Base-by-base conservation (phyloP, 1,139 yeast genomes). In the Candida sp. region DNA sequence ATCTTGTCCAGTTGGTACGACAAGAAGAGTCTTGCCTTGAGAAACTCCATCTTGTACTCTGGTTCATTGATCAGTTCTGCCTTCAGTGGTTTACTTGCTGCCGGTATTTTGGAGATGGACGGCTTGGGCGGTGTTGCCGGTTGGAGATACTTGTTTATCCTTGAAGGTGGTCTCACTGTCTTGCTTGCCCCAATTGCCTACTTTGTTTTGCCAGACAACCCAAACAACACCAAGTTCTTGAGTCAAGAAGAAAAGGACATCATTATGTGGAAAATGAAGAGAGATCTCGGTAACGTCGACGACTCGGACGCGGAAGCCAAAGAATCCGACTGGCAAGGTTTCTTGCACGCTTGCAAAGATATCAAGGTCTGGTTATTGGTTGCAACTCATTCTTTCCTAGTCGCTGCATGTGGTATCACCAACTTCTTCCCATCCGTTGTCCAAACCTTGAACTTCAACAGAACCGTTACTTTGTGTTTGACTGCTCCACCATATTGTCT, bases 11-110 rank as follows among this genome's bases (percentile, higher is more conserved):
- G 75, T 56, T 81, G 82, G 76, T 81, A 81, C 57, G 73, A 73
- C 42, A 70, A 77, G 54, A 73, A 73, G 50, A 81, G 80, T 52
- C 68, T 80, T 53, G 71, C 84, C 7, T 68, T 80, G 40, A 73
- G 91, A 62, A 78, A 81, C 61, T 81, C 90, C 11, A 70, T 85
- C 50, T 74, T 86, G 57, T 83, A 80, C 61, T 75, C 87, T 42
- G 87, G 90, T 46, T 84, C 90, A 11, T 80, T 87, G 59, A 75
- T 88, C 53, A 88, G 93, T 27, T 92, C 94, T 63, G 96, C 93
- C 3, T 88, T 89, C 68, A 88, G 91, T 50, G 96, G 96, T 52
- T 82, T 90, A 48, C 80, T 90, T 55, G 78, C 78, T 31, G 78
- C 75, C 28, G 77, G 77, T 43, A 75, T 75, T 49, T 66, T 75